These are phyloP conservation scores for Diaporthe sp. DNA, from an alignment of 2,329 filamentous ascomycete species.

Conservation along the genomic window DNA sequence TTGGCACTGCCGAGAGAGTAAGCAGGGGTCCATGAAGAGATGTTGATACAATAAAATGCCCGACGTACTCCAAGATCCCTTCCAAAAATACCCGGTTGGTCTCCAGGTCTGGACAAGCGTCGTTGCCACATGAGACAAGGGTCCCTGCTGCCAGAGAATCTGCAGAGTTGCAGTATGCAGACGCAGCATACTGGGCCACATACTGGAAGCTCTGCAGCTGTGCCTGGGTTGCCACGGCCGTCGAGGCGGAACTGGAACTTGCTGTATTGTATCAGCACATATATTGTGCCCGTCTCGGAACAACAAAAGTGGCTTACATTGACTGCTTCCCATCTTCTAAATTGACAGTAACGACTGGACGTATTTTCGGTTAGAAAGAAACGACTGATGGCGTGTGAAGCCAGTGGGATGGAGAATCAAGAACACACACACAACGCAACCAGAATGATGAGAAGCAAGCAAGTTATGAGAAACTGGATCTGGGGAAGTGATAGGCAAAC, in stretches of 20 bases:
- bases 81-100: slow-evolving; percentile 33
- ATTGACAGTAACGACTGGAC: neutral
- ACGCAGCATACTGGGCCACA: slow-evolving; percentile 45
- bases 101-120: slow-evolving; percentile 44
- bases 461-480: neutral
- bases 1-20: slow-evolving; percentile 43
- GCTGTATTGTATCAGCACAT: neutral
- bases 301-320: neutral
- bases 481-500: neutral
- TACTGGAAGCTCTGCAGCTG: slow-evolving; percentile 43
- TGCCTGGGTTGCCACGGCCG: slow-evolving; percentile 1
- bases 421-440: neutral
- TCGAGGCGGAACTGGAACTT: neutral
- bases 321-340: slow-evolving; percentile 16
- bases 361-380: neutral
- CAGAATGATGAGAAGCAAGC: neutral
- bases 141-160: slow-evolving; percentile 30
- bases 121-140: slow-evolving; percentile 41
- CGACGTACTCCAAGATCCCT: slow-evolving; percentile 6
- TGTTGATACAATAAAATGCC: neutral
- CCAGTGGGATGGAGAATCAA: neutral
- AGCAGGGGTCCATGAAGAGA: neutral
- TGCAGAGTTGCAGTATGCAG: slow-evolving; percentile 47
- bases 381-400: neutral
- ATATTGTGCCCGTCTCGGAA: neutral